Conservation (phyloP, 208 protist species). For the Acanthamoeba healyi region DNA sequence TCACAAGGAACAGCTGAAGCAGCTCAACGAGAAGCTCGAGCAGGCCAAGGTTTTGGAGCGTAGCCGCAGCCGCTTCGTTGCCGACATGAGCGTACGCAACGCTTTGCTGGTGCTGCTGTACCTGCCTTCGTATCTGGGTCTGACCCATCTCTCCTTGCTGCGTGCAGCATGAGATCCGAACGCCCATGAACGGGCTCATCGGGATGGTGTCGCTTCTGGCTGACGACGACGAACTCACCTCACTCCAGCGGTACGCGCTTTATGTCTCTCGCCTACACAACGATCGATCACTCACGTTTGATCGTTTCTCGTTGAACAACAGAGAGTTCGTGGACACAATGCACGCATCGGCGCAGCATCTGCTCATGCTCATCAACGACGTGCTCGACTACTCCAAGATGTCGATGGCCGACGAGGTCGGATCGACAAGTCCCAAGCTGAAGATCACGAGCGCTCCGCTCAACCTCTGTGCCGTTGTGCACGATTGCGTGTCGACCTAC, state of each 20-base stretch:
- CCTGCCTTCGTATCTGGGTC: neutral
- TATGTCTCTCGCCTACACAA: neutral
- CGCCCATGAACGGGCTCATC: conserved; percentile 51
- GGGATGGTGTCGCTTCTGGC: conserved; percentile 42
- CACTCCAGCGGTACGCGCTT: conserved; percentile 5
- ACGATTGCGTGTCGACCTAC: conserved; percentile 43
- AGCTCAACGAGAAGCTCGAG: neutral
- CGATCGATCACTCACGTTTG: neutral
- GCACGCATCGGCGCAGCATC: conserved; percentile 48
- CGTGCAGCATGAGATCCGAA: conserved; percentile 54
- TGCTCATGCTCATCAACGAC: conserved; percentile 64
- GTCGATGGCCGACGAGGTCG: neutral
- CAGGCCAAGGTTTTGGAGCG: neutral
- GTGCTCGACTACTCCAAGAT: conserved; percentile 69
- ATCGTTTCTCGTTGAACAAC: neutral
- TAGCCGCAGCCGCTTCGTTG: neutral
- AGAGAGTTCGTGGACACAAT: conserved; percentile 47
- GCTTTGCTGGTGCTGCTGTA: no score
- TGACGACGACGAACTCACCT: conserved; percentile 19
- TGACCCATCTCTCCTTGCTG: no score
- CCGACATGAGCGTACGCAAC: conserved; percentile 45
- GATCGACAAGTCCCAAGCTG: conserved; percentile 9
- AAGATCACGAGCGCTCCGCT: conserved; percentile 53
- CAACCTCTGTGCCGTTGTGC: conserved; percentile 7
- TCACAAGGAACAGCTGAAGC: neutral